Conservation (phyloP, 2,329 filamentous ascomycete species). For the Boeremia lycopersici region DNA sequence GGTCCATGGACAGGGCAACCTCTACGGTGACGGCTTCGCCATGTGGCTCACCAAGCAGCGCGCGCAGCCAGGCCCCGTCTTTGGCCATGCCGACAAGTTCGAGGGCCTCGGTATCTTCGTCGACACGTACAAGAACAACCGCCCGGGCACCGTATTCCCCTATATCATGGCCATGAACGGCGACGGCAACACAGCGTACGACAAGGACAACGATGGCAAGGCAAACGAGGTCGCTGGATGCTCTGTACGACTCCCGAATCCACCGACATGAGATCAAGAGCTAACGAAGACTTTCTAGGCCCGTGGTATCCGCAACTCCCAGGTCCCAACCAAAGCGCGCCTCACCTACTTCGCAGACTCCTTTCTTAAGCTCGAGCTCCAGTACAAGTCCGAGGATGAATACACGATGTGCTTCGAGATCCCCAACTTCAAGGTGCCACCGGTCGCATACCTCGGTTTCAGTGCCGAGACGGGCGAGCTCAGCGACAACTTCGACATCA, state of each 20-base stretch:
- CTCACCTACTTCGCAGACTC: constrained; percentile 98
- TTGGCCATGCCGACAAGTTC: constrained; percentile 85
- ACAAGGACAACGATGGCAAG: constrained; percentile 95
- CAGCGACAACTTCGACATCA: constrained; percentile 96
- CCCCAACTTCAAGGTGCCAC: constrained; percentile 73
- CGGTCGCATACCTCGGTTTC: constrained; percentile 68
- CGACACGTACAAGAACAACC: constrained; percentile 99
- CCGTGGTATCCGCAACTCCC: constrained; percentile 79
- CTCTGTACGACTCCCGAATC: constrained; percentile 61
- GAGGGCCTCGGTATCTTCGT: constrained; percentile 95
- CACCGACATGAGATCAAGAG: background rate
- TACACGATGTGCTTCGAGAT: constrained; percentile 90
- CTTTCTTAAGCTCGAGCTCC: constrained; percentile 84
- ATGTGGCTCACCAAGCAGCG: constrained; percentile 98
- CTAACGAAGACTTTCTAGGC: constrained; percentile 56
- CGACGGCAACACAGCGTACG: constrained; percentile 86
- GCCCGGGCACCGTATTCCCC: constrained; percentile 91
- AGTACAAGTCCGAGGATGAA: constrained; percentile 88
- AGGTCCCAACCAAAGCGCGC: constrained; percentile 78
- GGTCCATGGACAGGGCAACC: constrained; percentile 83
- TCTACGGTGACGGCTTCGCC: constrained; percentile 95
- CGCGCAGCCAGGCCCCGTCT: constrained; percentile 78
- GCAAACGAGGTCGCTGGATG: constrained; percentile 90
- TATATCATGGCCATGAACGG: constrained; percentile 99
- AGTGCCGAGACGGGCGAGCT: constrained; percentile 92